Evolutionary conservation across 306 rosid species (phyloP), one percentile per base, ranked within the genome.

Genomic region (Glycine soja): DNA sequence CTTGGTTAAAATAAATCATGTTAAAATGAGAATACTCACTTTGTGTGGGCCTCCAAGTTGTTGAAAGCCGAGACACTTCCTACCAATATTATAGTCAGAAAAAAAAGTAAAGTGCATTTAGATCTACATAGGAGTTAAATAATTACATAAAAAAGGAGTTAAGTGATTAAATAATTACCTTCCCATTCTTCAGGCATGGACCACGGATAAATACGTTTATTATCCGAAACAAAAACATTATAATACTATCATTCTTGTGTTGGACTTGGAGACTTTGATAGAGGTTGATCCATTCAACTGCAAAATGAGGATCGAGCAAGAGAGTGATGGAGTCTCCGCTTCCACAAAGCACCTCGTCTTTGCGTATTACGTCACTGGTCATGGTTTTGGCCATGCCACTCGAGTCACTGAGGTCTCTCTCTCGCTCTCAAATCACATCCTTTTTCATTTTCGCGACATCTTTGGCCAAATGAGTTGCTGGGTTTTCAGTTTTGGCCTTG

Each of bases 301-400:
- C 67, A 71, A 7, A 84, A 93, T 95, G 99, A 88, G 94, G 87
- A 91, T 93, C 15, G 90, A 89, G 3, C 76, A 69, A 75, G 94
- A 89, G n/a, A 78, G 72, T 43, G 94, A 88, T 38, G 92, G 87
- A 36, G 98, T 95, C 1, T 95, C 98, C 2, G 87, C 94, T 57
- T 93, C 99, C 5, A 83, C 81, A 51, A 86, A 93, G 75, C 94
- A 85, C 83, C 84, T 93, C 75, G 91, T 96, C n/a, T 93, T 96
- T 75, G 99, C 98, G 47, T 93, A 92, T 84, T 96, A 96, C 71
- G 85, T 96, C 34, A 96, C 99, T 52, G 99, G 99, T 50, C 92
- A 96, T 83, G 98, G 99, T 76, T 95, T 95, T 78, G 99, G 98
- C 38, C 98, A 93, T 80, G 98, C 98, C 81, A 95, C 99, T 61